Percentiles rank a stretch among this genome's conserved stretches.
Conservation (phyloP, 331 rosid genomes). For the Telfairia occidentalis region DNA sequence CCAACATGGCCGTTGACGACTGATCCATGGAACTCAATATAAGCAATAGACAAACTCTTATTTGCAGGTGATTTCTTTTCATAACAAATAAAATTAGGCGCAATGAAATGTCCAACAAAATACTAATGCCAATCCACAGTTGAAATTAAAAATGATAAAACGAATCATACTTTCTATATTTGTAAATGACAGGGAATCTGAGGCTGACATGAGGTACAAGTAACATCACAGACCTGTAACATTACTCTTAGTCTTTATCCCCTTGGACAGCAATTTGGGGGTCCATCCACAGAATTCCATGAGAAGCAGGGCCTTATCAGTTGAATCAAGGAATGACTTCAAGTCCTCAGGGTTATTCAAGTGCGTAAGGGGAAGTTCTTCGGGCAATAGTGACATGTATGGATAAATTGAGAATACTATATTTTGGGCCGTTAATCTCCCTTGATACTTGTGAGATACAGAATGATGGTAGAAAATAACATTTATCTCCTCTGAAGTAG, state of each 20-base stretch:
- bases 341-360: slow-evolving; percentile 37
- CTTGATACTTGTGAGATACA: slow-evolving; percentile 51
- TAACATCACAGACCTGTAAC: slow-evolving; percentile 27
- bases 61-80: background rate
- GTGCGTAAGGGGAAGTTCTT: slow-evolving; percentile 46
- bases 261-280: slow-evolving; percentile 31
- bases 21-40: too few species aligned
- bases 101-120: background rate
- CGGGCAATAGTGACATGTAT: slow-evolving; percentile 27
- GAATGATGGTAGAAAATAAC: slow-evolving; percentile 54
- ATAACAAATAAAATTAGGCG: background rate
- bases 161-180: background rate
- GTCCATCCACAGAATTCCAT: slow-evolving; percentile 93
- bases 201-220: slow-evolving; percentile 10
- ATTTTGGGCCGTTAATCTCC: slow-evolving; percentile 45
- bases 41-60: background rate
- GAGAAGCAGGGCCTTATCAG: slow-evolving; percentile 61
- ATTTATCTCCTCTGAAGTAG: slow-evolving; percentile 34
- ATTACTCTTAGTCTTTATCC: slow-evolving; percentile 35
- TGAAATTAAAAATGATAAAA: background rate
- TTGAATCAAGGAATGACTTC: slow-evolving; percentile 41
- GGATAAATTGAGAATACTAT: slow-evolving; percentile 40
- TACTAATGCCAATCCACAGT: background rate
- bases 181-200: background rate
- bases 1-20: background rate